These are phyloP conservation scores for Vanderwaltozyma yarrowii DNA, from an alignment of 805 yeast species.

Conservation along the genomic window DNA sequence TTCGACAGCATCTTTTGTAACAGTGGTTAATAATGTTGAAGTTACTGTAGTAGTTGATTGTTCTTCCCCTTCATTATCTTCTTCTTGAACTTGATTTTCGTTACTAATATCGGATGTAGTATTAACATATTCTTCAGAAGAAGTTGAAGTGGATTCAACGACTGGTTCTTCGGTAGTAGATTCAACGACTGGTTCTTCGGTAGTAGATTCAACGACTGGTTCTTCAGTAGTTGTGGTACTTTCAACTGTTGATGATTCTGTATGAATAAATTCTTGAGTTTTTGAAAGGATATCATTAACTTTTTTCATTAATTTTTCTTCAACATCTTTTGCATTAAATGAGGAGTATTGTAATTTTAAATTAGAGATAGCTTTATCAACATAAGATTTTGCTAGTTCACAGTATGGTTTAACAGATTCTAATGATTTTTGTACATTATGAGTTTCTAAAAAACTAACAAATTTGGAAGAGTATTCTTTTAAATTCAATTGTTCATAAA, in stretches of 20 bases:
- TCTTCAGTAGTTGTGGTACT: neutral
- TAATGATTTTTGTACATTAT: neutral
- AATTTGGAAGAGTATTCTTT: too few relatives aligned
- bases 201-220: neutral
- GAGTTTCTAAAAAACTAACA: neutral
- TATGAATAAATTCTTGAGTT: too few relatives aligned
- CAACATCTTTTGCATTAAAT: neutral
- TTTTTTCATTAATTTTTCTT: neutral
- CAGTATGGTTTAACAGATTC: neutral
- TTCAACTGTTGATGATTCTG: too few relatives aligned
- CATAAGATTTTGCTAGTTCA: neutral
- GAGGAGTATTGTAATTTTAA: neutral
- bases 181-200: neutral
- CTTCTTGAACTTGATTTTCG: neutral
- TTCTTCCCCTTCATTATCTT: neutral
- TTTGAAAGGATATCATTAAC: neutral
- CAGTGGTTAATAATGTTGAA: constrained; percentile 1
- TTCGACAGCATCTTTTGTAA: neutral
- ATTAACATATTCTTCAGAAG: neutral
- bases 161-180: neutral
- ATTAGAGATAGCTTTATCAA: neutral
- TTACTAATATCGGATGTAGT: neutral
- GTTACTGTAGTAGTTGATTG: constrained; percentile 1
- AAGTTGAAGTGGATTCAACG: neutral
- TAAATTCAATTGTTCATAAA: neutral